Evolutionary conservation across 768 basidiomycete genomes (phyloP).

Genomic region (Lactarius indigo): DNA sequence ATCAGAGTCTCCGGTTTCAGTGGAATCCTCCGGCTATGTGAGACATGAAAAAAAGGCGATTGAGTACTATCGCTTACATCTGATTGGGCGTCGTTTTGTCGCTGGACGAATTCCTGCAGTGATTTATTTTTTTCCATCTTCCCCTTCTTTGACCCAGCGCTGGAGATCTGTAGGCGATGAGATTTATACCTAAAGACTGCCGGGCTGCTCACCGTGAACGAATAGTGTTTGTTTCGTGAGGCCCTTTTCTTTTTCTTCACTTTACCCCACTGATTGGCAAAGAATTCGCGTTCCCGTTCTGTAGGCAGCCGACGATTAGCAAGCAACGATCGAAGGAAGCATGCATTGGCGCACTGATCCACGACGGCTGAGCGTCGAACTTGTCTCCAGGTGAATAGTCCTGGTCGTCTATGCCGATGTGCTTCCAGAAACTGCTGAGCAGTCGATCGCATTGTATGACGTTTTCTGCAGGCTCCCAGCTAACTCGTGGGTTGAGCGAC

Average conservation of each 20-base stretch:
- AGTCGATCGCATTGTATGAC: slow-evolving; percentile 55
- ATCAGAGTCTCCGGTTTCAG: slow-evolving; percentile 14
- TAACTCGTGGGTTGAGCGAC: slow-evolving; percentile 31
- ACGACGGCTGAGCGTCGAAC: slow-evolving; percentile 42
- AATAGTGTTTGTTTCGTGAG: slow-evolving; percentile 21
- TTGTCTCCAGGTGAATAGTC: slow-evolving; percentile 51
- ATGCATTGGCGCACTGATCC: slow-evolving; percentile 49
- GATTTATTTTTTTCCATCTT: slow-evolving; percentile 20
- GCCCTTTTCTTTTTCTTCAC: slow-evolving; percentile 23
- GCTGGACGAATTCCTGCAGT: slow-evolving; percentile 26
- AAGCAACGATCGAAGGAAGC: not conserved
- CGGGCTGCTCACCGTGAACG: slow-evolving; percentile 1
- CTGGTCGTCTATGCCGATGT: slow-evolving; percentile 53
- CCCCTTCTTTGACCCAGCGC: slow-evolving; percentile 10
- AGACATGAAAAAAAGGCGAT: not conserved
- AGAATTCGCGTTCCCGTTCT: slow-evolving; percentile 42
- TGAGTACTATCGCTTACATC: slow-evolving; percentile 12
- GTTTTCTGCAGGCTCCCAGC: slow-evolving; percentile 70
- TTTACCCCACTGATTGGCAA: slow-evolving; percentile 23
- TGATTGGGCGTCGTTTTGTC: slow-evolving; percentile 17
- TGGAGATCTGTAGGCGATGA: slow-evolving; percentile 10
- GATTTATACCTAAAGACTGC: not conserved
- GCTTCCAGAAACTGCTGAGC: slow-evolving; percentile 52
- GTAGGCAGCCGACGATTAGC: not conserved
- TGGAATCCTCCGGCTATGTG: slow-evolving; percentile 10